These are phyloP conservation scores for Fusarium begoniae DNA, from an alignment of 2,329 filamentous ascomycete species.

Conservation along the genomic window DNA sequence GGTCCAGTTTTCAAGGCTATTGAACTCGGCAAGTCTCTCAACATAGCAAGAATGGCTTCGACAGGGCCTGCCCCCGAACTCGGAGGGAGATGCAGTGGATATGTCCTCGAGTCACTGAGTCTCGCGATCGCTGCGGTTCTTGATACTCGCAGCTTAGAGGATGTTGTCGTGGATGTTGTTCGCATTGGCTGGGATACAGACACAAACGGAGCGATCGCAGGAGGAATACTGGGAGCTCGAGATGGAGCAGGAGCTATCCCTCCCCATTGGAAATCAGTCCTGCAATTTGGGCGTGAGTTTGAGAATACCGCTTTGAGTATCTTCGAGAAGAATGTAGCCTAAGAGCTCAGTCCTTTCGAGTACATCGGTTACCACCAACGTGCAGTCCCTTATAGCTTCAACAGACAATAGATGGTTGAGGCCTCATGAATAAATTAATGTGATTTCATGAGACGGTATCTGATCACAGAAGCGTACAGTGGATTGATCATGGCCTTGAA, in stretches of 20 bases:
- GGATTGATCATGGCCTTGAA: neutral
- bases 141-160: conserved; percentile 51
- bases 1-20: conserved; percentile 42
- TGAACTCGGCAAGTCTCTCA: conserved; percentile 40
- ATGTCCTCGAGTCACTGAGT: conserved; percentile 54
- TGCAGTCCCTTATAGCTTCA: neutral
- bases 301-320: conserved; percentile 1
- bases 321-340: neutral
- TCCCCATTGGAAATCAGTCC: conserved; percentile 48
- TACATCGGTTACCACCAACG: accelerated
- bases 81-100: conserved; percentile 48
- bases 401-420: no score
- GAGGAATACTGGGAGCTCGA: conserved; percentile 56
- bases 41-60: conserved; percentile 43
- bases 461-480: neutral
- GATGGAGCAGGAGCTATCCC: conserved; percentile 56
- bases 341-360: neutral
- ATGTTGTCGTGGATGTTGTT: conserved; percentile 57
- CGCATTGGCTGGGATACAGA: conserved; percentile 57
- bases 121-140: conserved; percentile 54
- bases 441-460: neutral
- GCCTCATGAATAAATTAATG: neutral
- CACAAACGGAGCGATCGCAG: conserved; percentile 57
- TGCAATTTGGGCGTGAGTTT: conserved; percentile 55
- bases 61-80: conserved; percentile 44